Conservation (phyloP, 805 yeast genomes). For the Suhomyces tanzawaensis region DNA sequence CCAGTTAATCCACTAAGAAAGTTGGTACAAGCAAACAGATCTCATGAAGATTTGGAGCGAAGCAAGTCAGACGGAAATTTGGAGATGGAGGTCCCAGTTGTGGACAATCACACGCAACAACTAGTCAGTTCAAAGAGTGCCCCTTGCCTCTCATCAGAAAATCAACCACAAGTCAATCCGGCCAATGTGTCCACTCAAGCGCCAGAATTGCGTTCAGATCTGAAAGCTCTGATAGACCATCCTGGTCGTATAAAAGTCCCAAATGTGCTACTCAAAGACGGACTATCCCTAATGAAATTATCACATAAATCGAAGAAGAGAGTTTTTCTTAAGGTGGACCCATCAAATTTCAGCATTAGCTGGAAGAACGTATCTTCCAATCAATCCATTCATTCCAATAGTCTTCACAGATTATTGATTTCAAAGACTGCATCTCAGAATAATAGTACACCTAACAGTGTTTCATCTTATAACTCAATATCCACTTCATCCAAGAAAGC, state of each 20-base stretch:
- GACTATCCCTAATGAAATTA: conserved; percentile 62
- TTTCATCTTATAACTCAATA: no score
- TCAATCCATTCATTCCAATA: conserved; percentile 22
- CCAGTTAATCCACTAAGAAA: conserved; percentile 10
- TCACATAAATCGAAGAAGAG: conserved; percentile 68
- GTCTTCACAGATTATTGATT: conserved; percentile 17
- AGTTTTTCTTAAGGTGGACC: conserved; percentile 54
- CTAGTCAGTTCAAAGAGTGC: no score
- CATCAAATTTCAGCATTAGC: conserved; percentile 49
- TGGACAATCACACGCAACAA: conserved; percentile 2
- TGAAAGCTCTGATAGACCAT: conserved; percentile 1
- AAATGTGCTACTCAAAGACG: conserved; percentile 49
- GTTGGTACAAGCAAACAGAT: conserved; percentile 10
- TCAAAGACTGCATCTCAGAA: no score
- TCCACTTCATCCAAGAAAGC: conserved; percentile 12
- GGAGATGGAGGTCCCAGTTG: not conserved
- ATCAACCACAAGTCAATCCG: no score
- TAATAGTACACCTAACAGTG: no score
- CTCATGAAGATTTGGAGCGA: conserved; percentile 9
- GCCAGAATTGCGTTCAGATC: conserved; percentile 2
- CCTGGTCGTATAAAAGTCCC: conserved; percentile 29
- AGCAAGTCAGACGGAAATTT: no score
- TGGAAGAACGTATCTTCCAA: conserved; percentile 44
- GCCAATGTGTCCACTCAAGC: not conserved
- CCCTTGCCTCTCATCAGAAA: no score